Percentiles rank a stretch among this genome's conserved stretches.
These are phyloP conservation scores for Aspergillus pseudonomiae DNA, from an alignment of 2,329 filamentous ascomycete genomes.

Conservation along the genomic window DNA sequence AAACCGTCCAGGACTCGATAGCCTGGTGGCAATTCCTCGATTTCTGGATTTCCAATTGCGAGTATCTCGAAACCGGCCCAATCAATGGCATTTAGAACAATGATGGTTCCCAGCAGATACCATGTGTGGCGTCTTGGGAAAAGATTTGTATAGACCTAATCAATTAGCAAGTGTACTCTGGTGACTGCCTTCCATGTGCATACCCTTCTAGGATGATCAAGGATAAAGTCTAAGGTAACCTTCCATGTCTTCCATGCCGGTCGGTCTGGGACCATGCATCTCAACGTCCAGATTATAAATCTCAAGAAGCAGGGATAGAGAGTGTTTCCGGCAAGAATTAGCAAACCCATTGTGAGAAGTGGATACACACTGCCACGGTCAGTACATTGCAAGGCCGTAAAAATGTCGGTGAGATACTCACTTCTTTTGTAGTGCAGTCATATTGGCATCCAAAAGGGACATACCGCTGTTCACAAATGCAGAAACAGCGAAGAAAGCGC, in stretches of 20 bases:
- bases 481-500: conserved; percentile 56
- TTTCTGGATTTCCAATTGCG: conserved; percentile 62
- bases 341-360: conserved; percentile 54
- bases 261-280: conserved; percentile 30
- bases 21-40: conserved; percentile 56
- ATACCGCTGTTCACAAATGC: conserved; percentile 60
- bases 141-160: conserved; percentile 47
- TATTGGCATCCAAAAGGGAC: conserved; percentile 57
- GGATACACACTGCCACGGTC: conserved; percentile 37
- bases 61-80: conserved; percentile 69
- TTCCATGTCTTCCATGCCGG: conserved; percentile 34
- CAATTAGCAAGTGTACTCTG: conserved; percentile 10
- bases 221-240: conserved; percentile 37
- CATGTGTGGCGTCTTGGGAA: conserved; percentile 67
- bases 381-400: not conserved
- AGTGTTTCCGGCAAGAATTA: conserved; percentile 68
- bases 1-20: conserved; percentile 65
- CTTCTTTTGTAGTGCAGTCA: conserved; percentile 49
- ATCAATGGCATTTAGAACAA: conserved; percentile 63
- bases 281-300: conserved; percentile 59
- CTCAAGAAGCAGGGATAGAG: conserved; percentile 67
- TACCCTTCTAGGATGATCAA: conserved; percentile 39
- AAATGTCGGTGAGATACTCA: conserved; percentile 12
- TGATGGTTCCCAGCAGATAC: conserved; percentile 65
- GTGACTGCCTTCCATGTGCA: conserved; percentile 4